Conservation (phyloP, 495 filamentous ascomycete species). For the Platismatia glauca region DNA sequence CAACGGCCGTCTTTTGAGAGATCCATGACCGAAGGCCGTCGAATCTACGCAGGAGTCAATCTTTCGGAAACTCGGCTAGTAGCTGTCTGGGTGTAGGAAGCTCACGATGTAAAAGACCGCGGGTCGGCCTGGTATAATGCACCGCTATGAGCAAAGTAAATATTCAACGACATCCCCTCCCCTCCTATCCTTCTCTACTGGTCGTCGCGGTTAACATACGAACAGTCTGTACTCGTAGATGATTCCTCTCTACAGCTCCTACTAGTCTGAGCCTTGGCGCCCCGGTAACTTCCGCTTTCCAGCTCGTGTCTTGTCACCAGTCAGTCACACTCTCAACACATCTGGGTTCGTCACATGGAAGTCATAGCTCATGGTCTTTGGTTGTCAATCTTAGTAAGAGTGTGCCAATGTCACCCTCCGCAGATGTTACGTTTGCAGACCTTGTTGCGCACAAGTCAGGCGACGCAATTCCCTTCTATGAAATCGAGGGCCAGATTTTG, state of each 20-base stretch:
- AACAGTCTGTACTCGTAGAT: no score
- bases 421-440: constrained; percentile 16
- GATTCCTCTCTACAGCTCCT: not conserved
- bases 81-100: constrained; percentile 16
- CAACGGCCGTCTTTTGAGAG: constrained; percentile 54
- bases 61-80: constrained; percentile 8
- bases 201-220: no score
- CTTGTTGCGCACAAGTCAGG: constrained; percentile 36
- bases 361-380: not conserved
- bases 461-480: constrained; percentile 47
- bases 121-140: constrained; percentile 68
- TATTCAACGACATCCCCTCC: constrained; percentile 62
- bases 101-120: constrained; percentile 59
- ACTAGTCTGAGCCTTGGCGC: not conserved
- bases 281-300: not conserved
- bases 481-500: constrained; percentile 52
- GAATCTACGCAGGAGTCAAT: constrained; percentile 42
- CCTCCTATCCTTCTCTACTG: constrained; percentile 23
- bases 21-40: constrained; percentile 65
- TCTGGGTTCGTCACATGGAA: not conserved
- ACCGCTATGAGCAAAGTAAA: constrained; percentile 84
- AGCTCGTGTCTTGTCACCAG: not conserved
- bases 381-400: not conserved
- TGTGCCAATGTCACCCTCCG: not conserved
- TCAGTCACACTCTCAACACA: not conserved